Base-by-base conservation (phyloP, 1,284 basidiomycete species). In the Microbotryum saponariae region DNA sequence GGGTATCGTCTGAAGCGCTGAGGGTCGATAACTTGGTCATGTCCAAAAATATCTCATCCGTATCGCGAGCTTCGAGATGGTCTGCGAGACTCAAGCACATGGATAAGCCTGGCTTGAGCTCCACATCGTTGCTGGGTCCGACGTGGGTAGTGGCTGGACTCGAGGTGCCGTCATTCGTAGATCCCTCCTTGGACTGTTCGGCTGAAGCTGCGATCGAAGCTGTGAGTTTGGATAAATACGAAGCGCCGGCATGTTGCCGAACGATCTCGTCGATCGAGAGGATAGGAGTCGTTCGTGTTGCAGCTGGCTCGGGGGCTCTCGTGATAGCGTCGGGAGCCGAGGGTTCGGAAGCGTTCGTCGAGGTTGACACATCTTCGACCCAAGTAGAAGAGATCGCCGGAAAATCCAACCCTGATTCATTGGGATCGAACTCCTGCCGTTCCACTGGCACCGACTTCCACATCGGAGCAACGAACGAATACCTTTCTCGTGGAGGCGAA, bases 211-310 rank as follows among this genome's bases (percentile, higher is more conserved):
- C 20, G 4, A 56, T 16, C 0, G 58, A 46, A 4, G 48, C 14
- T 51, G 16, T 6, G 3, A 52, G 63, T 18, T 70, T 52, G 1
- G 74, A 70, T 0, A 58, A 60, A n/a, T 64, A 60, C 16, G 74
- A 61, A 0, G 73, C 63, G 0, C 63, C 69, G 25, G 73, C 72
- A 61, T 79, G 77, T 16, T 69, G 65, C 9, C 72, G 64, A 49
- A 79, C 73, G 61, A 80, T 79, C 47, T 79, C 78, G 47, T 74
- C 73, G 51, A 78, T 78, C 1, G 74, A 73, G 57, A 71, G 65
- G 51, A 72, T 69, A 5, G 66, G 64, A 8, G 51, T 49, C 20
- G 46, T 4, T 16, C 14, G 37, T 42, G 37, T 42, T 18, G 37
- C 16, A 42, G 12, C 37, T 16, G 0, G 37, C 37, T 42, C 37